phyloP scores from a whole-genome alignment of 441 rosid genomes.

The Metrosideros polymorpha region DNA sequence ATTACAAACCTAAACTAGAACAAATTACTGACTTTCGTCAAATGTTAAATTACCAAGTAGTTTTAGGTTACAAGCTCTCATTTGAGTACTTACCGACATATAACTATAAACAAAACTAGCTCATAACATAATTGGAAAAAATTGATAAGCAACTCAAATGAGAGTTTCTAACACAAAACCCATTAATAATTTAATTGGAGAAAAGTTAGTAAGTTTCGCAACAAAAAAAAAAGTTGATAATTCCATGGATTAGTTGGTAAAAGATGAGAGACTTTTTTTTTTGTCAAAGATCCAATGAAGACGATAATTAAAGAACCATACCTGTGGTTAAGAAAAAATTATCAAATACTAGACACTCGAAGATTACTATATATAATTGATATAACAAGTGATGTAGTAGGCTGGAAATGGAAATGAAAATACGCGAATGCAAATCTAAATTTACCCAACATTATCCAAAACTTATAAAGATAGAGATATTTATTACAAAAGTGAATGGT shows the following conservation, averaged over 20 bases:
- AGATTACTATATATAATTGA: not conserved
- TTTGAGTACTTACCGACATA: too few relatives aligned
- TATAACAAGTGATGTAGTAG: not conserved
- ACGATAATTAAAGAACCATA: not conserved
- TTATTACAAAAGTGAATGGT: not conserved
- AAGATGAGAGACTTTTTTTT: too few relatives aligned
- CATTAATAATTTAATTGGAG: too few relatives aligned
- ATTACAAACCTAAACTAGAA: too few relatives aligned
- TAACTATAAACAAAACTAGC: not conserved
- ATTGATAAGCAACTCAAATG: too few relatives aligned
- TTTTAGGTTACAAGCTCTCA: too few relatives aligned
- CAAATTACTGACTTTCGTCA: not conserved
- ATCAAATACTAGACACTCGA: not conserved
- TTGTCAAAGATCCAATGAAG: too few relatives aligned
- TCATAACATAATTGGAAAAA: not conserved
- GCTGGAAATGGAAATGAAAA: not conserved
- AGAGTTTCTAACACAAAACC: too few relatives aligned
- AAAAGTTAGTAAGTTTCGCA: not conserved
- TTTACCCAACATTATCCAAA: not conserved
- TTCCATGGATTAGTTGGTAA: not conserved
- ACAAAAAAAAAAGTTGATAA: not conserved
- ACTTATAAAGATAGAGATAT: not conserved
- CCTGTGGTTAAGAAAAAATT: not conserved
- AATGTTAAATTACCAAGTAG: too few relatives aligned
- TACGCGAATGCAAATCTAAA: not conserved